phyloP scores from a whole-genome alignment of 306 rosid genomes.

The Glycine latifolia region DNA sequence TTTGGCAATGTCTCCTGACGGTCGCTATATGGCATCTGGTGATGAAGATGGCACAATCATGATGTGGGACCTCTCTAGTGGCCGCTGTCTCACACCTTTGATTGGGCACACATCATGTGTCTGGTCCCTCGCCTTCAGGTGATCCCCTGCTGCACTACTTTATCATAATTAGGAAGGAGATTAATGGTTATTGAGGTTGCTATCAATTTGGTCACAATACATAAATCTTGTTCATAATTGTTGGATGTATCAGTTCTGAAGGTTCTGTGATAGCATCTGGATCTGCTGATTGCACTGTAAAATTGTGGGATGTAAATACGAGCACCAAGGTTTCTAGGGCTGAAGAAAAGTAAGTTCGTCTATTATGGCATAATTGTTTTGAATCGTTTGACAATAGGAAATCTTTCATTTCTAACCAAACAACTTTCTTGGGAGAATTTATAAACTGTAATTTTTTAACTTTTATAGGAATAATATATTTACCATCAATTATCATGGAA shows the following conservation, averaged over 20 bases:
- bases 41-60: constrained; percentile 96
- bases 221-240: constrained; percentile 14
- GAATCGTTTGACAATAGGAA: neutral
- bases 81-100: constrained; percentile 86
- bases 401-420: neutral
- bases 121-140: constrained; percentile 96
- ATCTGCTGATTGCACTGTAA: constrained; percentile 95
- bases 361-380: constrained; percentile 19
- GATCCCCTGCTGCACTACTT: neutral
- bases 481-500: neutral
- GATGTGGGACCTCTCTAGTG: constrained; percentile 98
- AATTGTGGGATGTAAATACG: constrained; percentile 87
- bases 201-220: constrained; percentile 13
- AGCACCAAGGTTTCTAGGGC: constrained; percentile 75
- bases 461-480: neutral
- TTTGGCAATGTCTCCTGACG: constrained; percentile 96
- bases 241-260: constrained; percentile 72
- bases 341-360: constrained; percentile 79
- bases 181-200: neutral
- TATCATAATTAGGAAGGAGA: neutral
- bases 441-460: neutral
- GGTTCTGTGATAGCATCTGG: constrained; percentile 97
- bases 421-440: neutral
- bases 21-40: constrained; percentile 94
- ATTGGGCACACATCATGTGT: constrained; percentile 91